Percentiles rank a stretch among this genome's conserved stretches.
Evolutionary conservation across 129 eudicot genomes (phyloP).

Genomic region (Flaveria trinervia): DNA sequence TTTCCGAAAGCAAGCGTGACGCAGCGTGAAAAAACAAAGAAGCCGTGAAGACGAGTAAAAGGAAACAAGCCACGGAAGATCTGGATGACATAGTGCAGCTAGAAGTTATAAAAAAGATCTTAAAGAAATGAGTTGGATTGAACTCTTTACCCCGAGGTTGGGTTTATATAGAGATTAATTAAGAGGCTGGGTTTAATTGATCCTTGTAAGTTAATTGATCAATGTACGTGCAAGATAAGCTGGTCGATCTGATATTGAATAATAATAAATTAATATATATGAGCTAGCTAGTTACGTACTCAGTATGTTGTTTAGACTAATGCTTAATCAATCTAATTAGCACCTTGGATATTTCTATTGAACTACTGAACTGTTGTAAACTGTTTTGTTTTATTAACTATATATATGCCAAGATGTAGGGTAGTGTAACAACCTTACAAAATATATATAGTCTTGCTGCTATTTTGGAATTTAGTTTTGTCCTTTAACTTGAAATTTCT

Average conservation of each 20-base stretch:
- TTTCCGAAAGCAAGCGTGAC: too few species aligned
- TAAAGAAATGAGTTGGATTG: conserved; percentile 5
- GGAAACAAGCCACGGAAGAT: too few species aligned
- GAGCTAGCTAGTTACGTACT: not conserved
- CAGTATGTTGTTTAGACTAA: not conserved
- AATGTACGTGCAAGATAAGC: not conserved
- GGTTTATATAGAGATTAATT: conserved; percentile 7
- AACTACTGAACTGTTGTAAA: not conserved
- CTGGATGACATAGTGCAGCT: too few species aligned
- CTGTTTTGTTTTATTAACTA: not conserved
- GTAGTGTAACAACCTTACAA: too few species aligned
- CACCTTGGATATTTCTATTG: not conserved
- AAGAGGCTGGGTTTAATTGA: not conserved
- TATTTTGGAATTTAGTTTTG: not conserved
- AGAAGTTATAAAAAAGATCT: conserved; percentile 33
- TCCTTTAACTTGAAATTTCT: not conserved
- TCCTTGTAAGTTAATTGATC: not conserved
- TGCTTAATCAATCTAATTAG: not conserved
- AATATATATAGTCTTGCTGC: too few species aligned
- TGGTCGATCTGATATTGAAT: not conserved
- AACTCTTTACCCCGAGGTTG: not conserved
- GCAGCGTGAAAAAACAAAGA: too few species aligned
- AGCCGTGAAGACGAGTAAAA: too few species aligned
- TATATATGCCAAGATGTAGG: too few species aligned
- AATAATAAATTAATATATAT: not conserved